Evolutionary conservation across 805 yeast species (phyloP).

Genomic region (Ogataea kodamae): DNA sequence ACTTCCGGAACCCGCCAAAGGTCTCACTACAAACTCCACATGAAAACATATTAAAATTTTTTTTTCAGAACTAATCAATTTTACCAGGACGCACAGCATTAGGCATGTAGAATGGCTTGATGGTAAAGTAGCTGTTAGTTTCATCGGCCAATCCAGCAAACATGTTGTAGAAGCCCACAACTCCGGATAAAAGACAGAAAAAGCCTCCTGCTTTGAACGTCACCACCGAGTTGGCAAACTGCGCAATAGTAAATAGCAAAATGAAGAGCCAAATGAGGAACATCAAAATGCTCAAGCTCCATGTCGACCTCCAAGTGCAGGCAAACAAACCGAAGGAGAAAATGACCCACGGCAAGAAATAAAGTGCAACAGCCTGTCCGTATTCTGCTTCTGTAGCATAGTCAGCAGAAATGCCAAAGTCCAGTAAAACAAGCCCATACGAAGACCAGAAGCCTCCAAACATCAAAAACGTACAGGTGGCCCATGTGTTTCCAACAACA

Average conservation of each 20-base stretch:
- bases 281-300: constrained; percentile 38
- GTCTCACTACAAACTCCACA: constrained; percentile 12
- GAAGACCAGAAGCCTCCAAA: constrained; percentile 57
- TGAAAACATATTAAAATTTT: constrained; percentile 2
- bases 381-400: constrained; percentile 38
- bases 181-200: constrained; percentile 41
- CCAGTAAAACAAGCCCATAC: constrained; percentile 44
- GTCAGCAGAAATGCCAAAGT: constrained; percentile 37
- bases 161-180: constrained; percentile 45
- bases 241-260: constrained; percentile 42
- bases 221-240: constrained; percentile 35
- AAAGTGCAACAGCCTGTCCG: constrained; percentile 45
- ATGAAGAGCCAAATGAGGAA: constrained; percentile 45
- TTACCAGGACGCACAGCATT: constrained; percentile 29
- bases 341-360: constrained; percentile 49
- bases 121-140: constrained; percentile 55
- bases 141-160: constrained; percentile 46
- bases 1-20: constrained; percentile 10
- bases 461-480: constrained; percentile 47
- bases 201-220: constrained; percentile 46
- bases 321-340: constrained; percentile 45
- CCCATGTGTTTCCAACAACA: constrained; percentile 52
- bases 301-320: constrained; percentile 48
- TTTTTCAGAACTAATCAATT: constrained; percentile 2
- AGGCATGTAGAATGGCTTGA: constrained; percentile 50